These are phyloP conservation scores for Stenocarpella maydis DNA, from an alignment of 2,329 filamentous ascomycete species.

Conservation along the genomic window DNA sequence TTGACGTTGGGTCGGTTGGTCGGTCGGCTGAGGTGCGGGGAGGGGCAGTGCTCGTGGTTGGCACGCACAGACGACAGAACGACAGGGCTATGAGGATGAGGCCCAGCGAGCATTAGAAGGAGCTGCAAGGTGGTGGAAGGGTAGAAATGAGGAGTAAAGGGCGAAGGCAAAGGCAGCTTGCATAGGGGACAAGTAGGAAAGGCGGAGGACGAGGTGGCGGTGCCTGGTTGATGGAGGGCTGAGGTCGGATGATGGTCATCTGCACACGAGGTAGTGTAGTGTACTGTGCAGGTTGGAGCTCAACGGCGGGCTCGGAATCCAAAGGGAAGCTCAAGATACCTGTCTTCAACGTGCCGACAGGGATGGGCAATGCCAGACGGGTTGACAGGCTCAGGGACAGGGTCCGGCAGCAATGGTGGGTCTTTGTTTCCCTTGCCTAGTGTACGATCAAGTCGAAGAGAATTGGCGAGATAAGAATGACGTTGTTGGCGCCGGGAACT, in stretches of 20 bases:
- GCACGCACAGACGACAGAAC: background rate
- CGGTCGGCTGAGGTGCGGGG: slow-evolving; percentile 16
- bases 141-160: background rate
- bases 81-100: too few species aligned
- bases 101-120: slow-evolving; percentile 1
- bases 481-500: background rate
- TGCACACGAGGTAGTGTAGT: too few species aligned
- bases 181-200: background rate
- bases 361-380: background rate
- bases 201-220: background rate
- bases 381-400: background rate
- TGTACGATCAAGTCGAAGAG: background rate
- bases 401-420: slow-evolving; percentile 11
- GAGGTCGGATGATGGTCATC: background rate
- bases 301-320: background rate
- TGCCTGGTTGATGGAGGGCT: background rate
- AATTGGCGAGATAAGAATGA: background rate
- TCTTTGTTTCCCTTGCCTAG: background rate
- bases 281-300: slow-evolving; percentile 2
- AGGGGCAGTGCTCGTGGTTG: slow-evolving; percentile 20
- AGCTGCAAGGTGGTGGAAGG: background rate
- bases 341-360: background rate
- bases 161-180: too few species aligned
- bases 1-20: slow-evolving; percentile 26
- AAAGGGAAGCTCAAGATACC: slow-evolving; percentile 5